phyloP scores from a whole-genome alignment of 73 alveolate genomes.

The Paramecium pentaurelia region DNA sequence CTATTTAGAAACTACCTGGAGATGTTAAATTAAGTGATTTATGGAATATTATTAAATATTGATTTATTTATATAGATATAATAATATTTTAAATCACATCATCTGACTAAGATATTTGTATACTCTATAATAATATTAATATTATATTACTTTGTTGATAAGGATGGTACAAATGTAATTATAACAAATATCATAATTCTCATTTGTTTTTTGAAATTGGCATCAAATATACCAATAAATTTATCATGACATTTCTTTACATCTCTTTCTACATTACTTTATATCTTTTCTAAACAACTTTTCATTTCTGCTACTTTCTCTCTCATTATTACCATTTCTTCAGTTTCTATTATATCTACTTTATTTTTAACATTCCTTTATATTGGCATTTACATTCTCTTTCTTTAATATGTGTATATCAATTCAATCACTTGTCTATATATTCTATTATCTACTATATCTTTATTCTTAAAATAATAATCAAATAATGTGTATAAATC shows the following conservation, averaged over 20 bases:
- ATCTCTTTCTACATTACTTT: constrained; percentile 24
- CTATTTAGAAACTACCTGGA: not conserved
- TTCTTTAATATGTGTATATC: not conserved
- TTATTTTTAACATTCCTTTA: not conserved
- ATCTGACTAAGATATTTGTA: not conserved
- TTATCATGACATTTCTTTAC: constrained; percentile 25
- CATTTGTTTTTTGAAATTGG: constrained; percentile 25
- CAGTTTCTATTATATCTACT: not conserved
- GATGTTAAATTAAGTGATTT: not conserved
- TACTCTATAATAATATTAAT: not conserved
- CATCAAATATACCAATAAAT: constrained; percentile 14
- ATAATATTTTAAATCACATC: not conserved
- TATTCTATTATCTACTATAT: not conserved
- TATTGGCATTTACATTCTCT: not conserved
- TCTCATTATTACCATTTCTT: constrained; percentile 27
- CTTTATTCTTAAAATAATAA: not conserved
- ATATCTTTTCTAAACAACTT: not conserved
- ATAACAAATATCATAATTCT: constrained; percentile 17
- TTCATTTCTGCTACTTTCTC: constrained; percentile 5
- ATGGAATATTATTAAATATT: not conserved
- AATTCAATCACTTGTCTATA: not conserved
- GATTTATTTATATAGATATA: not conserved
- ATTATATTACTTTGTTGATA: not conserved
- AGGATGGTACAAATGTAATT: constrained; percentile 9
- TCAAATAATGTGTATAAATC: constrained; percentile 36